These are phyloP conservation scores for Ceratobasidium sp. DNA, from an alignment of 1,284 basidiomycete species.

Conservation along the genomic window DNA sequence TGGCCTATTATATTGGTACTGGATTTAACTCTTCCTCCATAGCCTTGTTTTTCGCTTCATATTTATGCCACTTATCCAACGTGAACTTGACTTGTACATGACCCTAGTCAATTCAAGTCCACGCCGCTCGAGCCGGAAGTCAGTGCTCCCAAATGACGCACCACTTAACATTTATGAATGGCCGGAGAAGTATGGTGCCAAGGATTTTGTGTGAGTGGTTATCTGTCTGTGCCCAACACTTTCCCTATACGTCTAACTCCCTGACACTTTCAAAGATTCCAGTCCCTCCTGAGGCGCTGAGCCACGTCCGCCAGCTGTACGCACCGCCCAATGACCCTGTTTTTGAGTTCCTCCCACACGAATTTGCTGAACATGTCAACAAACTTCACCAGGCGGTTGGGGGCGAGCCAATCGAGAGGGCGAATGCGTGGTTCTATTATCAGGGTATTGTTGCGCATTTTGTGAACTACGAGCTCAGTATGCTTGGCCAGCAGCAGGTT, in stretches of 20 bases:
- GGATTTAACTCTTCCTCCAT: neutral
- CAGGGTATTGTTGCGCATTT: neutral
- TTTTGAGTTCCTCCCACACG: neutral
- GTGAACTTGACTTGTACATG: neutral
- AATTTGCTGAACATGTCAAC: neutral
- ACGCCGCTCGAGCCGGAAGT: neutral
- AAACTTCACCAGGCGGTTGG: neutral
- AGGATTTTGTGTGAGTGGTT: neutral
- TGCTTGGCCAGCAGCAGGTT: neutral
- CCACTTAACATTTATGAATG: neutral
- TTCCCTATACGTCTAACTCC: neutral
- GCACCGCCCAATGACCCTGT: neutral
- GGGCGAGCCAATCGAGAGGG: neutral
- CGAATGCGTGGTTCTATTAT: neutral
- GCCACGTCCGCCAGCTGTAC: neutral
- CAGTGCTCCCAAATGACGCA: neutral
- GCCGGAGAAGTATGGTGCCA: neutral
- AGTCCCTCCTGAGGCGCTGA: neutral
- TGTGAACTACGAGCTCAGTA: neutral
- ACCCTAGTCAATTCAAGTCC: neutral
- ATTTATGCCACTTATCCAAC: slow-evolving; percentile 1
- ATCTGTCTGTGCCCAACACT: no score
- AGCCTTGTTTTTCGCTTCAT: neutral
- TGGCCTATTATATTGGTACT: neutral
- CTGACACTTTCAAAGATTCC: no score